Evolutionary conservation across 1,284 basidiomycete genomes (phyloP).

Genomic region (Fomitopsis palustris): DNA sequence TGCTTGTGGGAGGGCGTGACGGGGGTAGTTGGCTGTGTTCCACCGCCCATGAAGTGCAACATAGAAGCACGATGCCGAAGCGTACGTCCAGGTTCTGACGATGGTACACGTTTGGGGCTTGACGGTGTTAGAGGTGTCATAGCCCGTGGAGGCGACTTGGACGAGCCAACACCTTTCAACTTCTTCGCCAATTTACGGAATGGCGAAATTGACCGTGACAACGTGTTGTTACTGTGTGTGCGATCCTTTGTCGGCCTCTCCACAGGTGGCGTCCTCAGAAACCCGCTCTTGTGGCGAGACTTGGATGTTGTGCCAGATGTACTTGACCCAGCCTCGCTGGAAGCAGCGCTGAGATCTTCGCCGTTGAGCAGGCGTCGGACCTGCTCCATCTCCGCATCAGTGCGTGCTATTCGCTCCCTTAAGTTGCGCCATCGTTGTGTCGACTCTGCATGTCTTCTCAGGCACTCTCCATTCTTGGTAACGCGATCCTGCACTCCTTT

Average conservation of each 20-base stretch:
- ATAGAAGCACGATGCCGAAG: constrained; percentile 60
- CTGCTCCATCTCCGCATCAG: constrained; percentile 79
- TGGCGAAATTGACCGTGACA: constrained; percentile 75
- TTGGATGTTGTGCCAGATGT: constrained; percentile 50
- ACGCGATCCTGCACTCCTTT: constrained; percentile 88
- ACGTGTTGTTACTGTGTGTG: constrained; percentile 46
- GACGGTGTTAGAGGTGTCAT: constrained; percentile 45
- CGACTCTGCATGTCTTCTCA: constrained; percentile 83
- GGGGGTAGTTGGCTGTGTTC: constrained; percentile 37
- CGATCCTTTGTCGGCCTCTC: constrained; percentile 31
- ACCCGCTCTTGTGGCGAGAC: constrained; percentile 37
- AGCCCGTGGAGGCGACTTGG: constrained; percentile 33
- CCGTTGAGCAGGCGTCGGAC: constrained; percentile 59
- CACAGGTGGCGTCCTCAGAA: constrained; percentile 61
- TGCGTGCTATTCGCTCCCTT: constrained; percentile 70
- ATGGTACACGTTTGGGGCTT: constrained; percentile 41
- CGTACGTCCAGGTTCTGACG: constrained; percentile 50
- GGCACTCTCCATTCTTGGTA: constrained; percentile 92
- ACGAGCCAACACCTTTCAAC: constrained; percentile 45
- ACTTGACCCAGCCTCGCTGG: constrained; percentile 68
- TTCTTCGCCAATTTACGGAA: constrained; percentile 71
- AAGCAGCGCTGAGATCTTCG: constrained; percentile 38
- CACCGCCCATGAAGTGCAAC: constrained; percentile 42
- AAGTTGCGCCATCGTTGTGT: constrained; percentile 80
- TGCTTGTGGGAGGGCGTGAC: constrained; percentile 61